Evolutionary conservation across 108 stramenopile genomes (phyloP), one percentile per base, ranked within the genome.

Genomic region (Skeletonema menzelii): DNA sequence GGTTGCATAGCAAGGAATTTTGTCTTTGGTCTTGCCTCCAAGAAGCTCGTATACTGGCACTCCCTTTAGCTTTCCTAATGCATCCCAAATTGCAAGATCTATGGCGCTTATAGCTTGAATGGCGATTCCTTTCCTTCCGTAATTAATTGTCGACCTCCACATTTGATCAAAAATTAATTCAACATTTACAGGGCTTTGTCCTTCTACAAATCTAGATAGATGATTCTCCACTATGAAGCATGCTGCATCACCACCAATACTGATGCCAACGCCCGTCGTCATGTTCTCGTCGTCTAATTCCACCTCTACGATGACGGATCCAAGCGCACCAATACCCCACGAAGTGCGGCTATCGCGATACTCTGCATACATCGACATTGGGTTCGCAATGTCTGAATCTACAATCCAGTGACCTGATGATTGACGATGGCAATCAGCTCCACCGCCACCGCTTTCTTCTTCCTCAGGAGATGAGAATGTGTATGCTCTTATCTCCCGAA

Each of bases 141-240:
- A 89, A 56, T 89, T 87, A 63, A 89, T 70, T 22, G 84, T 85
- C 7, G 77, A 56, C 37, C 86, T 72, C 65, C 68, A 89, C 84
- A 86, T 86, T 47, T 85, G 84, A 77, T 89, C 86, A 86, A 84
- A 89, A n/a, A 89, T 87, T 46, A 86, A 60, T 49, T 89, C 88
- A n/a, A 89, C 86, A 65, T 89, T 86, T 2, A 34, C 13, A 7
- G 86, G 86, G 72, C 85, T 79, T 65, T 81, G 76, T 46, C 86
- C 84, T 47, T 87, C 84, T 14, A 85, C 88, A 46, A 87, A 87
- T 3, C 84, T 58, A 6, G 72, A 42, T 20, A 89, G 56, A 53
- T 89, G 88, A 59, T 85, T 72, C 65, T 89, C 88, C 5, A 89
- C 60, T 28, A 89, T 79, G 58, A 75, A 85, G 57, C 84, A 85